These are phyloP conservation scores for Penicillium dipodomyicola DNA, from an alignment of 495 filamentous ascomycete genomes.

Conservation along the genomic window DNA sequence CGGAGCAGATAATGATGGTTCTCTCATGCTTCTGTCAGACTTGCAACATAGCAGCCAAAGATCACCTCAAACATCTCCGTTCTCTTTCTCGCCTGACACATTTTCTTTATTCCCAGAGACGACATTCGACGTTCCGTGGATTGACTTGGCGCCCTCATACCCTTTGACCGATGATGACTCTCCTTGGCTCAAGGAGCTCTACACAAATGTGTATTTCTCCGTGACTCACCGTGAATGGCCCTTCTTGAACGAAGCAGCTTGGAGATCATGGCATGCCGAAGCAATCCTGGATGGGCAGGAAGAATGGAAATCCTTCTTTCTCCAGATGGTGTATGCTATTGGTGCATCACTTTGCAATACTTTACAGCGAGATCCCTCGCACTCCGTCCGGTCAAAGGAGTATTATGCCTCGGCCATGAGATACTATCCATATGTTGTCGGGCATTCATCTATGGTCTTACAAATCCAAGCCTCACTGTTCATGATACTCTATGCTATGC, in stretches of 20 bases:
- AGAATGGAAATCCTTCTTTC: slow-evolving; percentile 32
- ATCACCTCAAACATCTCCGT: slow-evolving; percentile 8
- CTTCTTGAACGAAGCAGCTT: slow-evolving; percentile 27
- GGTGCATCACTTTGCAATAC: slow-evolving; percentile 30
- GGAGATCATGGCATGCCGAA: slow-evolving; percentile 30
- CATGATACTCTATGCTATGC: slow-evolving; percentile 34
- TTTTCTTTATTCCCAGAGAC: slow-evolving; percentile 13
- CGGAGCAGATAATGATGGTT: slow-evolving; percentile 7
- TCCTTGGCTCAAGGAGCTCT: slow-evolving; percentile 29
- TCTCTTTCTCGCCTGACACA: slow-evolving; percentile 10
- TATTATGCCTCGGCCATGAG: slow-evolving; percentile 31
- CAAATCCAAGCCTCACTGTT: slow-evolving; percentile 37
- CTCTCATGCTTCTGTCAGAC: slow-evolving; percentile 9
- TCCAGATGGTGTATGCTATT: slow-evolving; percentile 36
- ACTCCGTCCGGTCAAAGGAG: slow-evolving; percentile 27
- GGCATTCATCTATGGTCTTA: slow-evolving; percentile 28
- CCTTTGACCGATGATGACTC: slow-evolving; percentile 16
- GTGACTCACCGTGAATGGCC: slow-evolving; percentile 38
- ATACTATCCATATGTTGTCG: slow-evolving; percentile 32
- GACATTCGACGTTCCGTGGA: slow-evolving; percentile 18
- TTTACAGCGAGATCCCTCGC: slow-evolving; percentile 26
- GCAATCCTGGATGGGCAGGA: slow-evolving; percentile 17
- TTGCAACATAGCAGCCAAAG: slow-evolving; percentile 1
- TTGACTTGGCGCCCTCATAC: slow-evolving; percentile 15
- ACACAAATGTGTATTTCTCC: slow-evolving; percentile 34